Conservation (phyloP, 1,284 basidiomycete genomes). For the Trichosporon coremiiforme region DNA sequence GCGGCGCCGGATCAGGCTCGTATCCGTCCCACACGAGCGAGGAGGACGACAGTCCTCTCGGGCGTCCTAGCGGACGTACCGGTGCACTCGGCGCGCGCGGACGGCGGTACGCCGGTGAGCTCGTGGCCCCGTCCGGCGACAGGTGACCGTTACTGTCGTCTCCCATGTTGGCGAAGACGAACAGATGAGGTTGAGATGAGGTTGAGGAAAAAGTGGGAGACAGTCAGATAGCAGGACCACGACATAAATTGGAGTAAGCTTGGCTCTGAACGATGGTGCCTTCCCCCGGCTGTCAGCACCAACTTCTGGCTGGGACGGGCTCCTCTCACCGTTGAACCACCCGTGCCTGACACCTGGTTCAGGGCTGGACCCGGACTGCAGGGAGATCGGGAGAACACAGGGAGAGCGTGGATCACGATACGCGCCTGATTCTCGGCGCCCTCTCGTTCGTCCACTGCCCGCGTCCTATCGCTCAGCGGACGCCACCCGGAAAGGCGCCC, state of each 20-base stretch:
- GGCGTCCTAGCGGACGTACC: not conserved
- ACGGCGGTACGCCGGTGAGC: not conserved
- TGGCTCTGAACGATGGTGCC: not conserved
- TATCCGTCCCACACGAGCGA: slow-evolving; percentile 16
- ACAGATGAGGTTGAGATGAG: not conserved
- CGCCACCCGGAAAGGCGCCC: not conserved
- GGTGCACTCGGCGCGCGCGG: not conserved
- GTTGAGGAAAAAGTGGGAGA: not conserved
- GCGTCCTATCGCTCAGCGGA: not conserved
- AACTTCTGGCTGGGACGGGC: slow-evolving; percentile 1
- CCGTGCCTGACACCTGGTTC: not conserved
- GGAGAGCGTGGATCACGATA: not conserved
- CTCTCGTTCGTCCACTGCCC: not conserved
- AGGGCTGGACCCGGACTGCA: not conserved
- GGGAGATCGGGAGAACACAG: not conserved
- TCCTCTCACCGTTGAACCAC: not conserved
- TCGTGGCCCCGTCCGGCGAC: slow-evolving; percentile 2
- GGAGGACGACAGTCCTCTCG: not conserved
- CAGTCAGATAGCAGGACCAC: not conserved
- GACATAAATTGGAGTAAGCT: not conserved
- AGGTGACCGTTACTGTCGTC: slow-evolving; percentile 16
- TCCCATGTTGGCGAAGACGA: slow-evolving; percentile 11
- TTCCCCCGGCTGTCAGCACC: no score
- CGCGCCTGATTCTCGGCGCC: not conserved
- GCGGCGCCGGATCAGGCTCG: slow-evolving; percentile 12